Percentiles rank a stretch among this genome's conserved stretches.
These are phyloP conservation scores for Rhodofomes roseus DNA, from an alignment of 1,284 basidiomycete genomes.

Conservation along the genomic window DNA sequence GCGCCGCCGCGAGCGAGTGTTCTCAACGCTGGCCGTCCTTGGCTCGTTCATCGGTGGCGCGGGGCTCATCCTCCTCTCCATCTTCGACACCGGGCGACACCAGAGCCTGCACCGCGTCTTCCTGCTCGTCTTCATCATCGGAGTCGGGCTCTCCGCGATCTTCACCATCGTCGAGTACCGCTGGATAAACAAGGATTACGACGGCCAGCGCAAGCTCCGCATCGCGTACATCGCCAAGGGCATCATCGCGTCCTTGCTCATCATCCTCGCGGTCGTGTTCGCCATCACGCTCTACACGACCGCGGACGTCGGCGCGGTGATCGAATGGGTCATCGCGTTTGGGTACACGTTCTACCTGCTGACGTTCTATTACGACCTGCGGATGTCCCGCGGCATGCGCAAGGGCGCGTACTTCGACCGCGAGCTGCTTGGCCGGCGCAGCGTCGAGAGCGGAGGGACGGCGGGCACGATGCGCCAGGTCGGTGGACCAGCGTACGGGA, in stretches of 20 bases:
- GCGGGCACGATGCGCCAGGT: conserved; percentile 11
- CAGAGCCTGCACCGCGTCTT: conserved; percentile 50
- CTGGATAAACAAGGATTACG: conserved; percentile 60
- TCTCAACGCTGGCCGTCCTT: conserved; percentile 52
- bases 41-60: conserved; percentile 54
- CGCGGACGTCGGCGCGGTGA: conserved; percentile 48
- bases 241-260: conserved; percentile 50
- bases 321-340: conserved; percentile 73
- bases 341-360: conserved; percentile 69
- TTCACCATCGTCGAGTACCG: conserved; percentile 72
- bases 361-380: conserved; percentile 66
- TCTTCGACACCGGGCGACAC: conserved; percentile 62
- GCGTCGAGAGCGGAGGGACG: conserved; percentile 10
- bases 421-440: conserved; percentile 14
- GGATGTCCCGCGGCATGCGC: conserved; percentile 45
- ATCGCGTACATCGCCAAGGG: conserved; percentile 61
- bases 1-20: conserved; percentile 50
- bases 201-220: conserved; percentile 41
- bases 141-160: conserved; percentile 59
- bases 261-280: conserved; percentile 60
- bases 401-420: conserved; percentile 26
- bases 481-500: conserved; percentile 4
- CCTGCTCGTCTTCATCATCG: conserved; percentile 58
- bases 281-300: conserved; percentile 45
- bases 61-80: conserved; percentile 46